Percentiles rank a stretch among this genome's conserved stretches.
Evolutionary conservation across 352 stramenopile species (phyloP).

Genomic region (Detonula confervacea): DNA sequence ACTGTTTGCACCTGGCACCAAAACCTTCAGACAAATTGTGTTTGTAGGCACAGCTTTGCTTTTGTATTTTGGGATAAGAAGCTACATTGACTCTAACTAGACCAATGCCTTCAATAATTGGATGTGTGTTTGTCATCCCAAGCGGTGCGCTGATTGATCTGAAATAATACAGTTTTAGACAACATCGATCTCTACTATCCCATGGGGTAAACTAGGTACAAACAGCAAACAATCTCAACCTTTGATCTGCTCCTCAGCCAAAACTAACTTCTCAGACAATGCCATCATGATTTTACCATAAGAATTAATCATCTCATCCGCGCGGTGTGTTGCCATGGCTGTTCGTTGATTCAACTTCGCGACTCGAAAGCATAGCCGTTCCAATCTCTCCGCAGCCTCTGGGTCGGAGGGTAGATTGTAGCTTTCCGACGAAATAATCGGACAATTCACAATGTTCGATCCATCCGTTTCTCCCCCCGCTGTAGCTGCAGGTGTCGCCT

Average conservation of each 20-base stretch:
- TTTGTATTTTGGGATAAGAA: too few relatives aligned
- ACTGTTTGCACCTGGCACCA: too few relatives aligned
- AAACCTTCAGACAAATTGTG: too few relatives aligned
- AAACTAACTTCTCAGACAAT: constrained; percentile 76
- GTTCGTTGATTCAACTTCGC: constrained; percentile 47
- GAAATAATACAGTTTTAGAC: too few relatives aligned
- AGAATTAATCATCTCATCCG: constrained; percentile 58
- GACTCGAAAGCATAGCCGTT: constrained; percentile 42
- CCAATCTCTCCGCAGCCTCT: constrained; percentile 30
- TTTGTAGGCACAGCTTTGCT: too few relatives aligned
- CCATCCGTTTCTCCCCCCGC: constrained; percentile 14
- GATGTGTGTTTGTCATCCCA: too few relatives aligned
- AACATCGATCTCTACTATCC: too few relatives aligned
- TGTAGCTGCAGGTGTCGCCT: constrained; percentile 30
- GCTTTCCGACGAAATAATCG: constrained; percentile 49
- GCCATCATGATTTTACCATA: constrained; percentile 64
- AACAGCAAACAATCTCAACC: constrained; percentile 3
- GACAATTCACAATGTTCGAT: constrained; percentile 51
- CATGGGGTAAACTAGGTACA: too few relatives aligned
- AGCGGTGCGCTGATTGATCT: too few relatives aligned
- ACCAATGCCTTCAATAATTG: too few relatives aligned
- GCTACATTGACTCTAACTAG: too few relatives aligned
- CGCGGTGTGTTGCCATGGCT: constrained; percentile 5
- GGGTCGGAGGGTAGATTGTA: constrained; percentile 49
- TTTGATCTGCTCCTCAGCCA: constrained; percentile 71